phyloP scores from a whole-genome alignment of 352 stramenopile species.

The Phytophthora fragariaefolia region DNA sequence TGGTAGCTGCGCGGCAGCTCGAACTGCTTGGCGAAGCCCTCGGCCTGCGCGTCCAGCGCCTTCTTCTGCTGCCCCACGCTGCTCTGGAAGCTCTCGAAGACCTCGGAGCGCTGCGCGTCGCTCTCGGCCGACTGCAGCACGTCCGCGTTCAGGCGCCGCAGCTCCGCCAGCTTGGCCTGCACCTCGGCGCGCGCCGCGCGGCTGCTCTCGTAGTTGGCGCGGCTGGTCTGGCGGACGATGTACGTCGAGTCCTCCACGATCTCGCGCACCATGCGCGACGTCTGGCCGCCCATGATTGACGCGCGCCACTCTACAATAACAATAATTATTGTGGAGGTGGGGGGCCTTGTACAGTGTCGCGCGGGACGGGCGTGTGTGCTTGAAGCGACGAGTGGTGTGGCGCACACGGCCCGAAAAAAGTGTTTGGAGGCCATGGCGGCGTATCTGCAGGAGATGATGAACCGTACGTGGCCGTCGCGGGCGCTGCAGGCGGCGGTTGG shows the following conservation, averaged over 20 bases:
- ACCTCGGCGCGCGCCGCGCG: conserved; percentile 60
- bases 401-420: conserved; percentile 6
- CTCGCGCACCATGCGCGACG: conserved; percentile 80
- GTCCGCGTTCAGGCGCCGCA: conserved; percentile 62
- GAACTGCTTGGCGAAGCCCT: conserved; percentile 81
- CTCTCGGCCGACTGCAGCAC: conserved; percentile 66
- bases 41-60: conserved; percentile 64
- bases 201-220: conserved; percentile 69
- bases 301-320: not conserved
- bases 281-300: conserved; percentile 84
- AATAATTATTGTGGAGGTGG: not conserved
- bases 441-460: conserved; percentile 87
- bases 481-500: not conserved
- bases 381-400: conserved; percentile 12
- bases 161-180: conserved; percentile 63
- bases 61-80: conserved; percentile 68
- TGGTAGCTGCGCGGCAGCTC: conserved; percentile 71
- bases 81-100: conserved; percentile 64
- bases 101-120: conserved; percentile 55
- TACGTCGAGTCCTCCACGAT: conserved; percentile 81
- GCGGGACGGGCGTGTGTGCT: conserved; percentile 1
- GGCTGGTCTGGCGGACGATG: conserved; percentile 83
- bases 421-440: conserved; percentile 58
- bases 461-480: conserved; percentile 56
- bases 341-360: conserved; percentile 1